A percentile compares a stretch with the other conserved stretches of the same genome.
phyloP scores from a whole-genome alignment of 352 stramenopile genomes.

The Aphanomyces invadans region DNA sequence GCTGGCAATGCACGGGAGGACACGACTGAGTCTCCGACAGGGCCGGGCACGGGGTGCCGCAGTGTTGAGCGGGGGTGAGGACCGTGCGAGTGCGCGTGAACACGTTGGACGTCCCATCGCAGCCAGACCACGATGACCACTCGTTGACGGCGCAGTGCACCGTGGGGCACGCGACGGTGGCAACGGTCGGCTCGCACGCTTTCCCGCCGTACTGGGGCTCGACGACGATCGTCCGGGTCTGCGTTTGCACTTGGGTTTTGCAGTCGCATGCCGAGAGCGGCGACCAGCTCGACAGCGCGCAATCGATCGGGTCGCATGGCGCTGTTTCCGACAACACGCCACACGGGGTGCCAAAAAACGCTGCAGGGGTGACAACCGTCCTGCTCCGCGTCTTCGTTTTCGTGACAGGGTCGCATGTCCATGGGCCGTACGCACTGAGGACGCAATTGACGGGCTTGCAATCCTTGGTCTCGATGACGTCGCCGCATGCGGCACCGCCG shows the following conservation, averaged over 20 bases:
- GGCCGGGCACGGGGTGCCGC: not conserved
- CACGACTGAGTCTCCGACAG: constrained; percentile 27
- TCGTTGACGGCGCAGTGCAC: constrained; percentile 43
- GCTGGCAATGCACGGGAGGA: constrained; percentile 33
- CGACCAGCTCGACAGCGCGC: constrained; percentile 35
- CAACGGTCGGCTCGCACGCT: constrained; percentile 28
- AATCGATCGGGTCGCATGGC: constrained; percentile 32
- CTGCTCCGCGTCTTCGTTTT: constrained; percentile 33
- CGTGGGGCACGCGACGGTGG: constrained; percentile 33
- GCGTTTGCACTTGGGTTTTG: constrained; percentile 34
- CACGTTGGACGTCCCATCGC: constrained; percentile 33
- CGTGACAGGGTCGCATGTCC: constrained; percentile 21
- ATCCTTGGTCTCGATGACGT: constrained; percentile 28
- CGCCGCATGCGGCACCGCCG: constrained; percentile 37
- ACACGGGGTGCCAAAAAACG: constrained; percentile 36
- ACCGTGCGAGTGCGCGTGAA: constrained; percentile 31
- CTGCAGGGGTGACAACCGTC: constrained; percentile 25
- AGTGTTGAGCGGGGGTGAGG: not conserved
- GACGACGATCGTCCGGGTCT: constrained; percentile 34
- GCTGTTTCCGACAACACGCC: constrained; percentile 31
- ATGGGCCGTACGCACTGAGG: constrained; percentile 27
- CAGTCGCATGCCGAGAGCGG: constrained; percentile 42
- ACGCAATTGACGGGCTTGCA: constrained; percentile 42
- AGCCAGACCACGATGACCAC: constrained; percentile 46
- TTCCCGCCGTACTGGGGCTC: constrained; percentile 38